Evolutionary conservation across 257 asterid genomes (phyloP).

Genomic region (Prunella vulgaris): DNA sequence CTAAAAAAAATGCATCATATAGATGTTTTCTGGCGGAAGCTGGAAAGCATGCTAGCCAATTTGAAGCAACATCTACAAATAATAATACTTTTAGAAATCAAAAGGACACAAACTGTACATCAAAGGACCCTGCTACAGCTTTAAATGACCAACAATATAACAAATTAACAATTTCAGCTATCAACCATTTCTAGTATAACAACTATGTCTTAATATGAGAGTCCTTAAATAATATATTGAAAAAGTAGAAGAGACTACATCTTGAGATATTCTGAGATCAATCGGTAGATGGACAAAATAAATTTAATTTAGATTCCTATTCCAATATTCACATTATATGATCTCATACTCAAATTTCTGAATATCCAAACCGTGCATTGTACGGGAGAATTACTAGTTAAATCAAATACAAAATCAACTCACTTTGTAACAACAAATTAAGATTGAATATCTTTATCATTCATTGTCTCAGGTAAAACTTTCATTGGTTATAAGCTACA

Average conservation of each 20-base stretch:
- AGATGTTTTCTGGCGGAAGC: slow-evolving; percentile 68
- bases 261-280: neutral
- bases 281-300: no score
- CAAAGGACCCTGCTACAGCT: neutral
- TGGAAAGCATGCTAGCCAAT: slow-evolving; percentile 89
- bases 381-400: no score
- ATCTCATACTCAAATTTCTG: no score
- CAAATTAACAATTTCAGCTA: slow-evolving; percentile 10
- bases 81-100: slow-evolving; percentile 20
- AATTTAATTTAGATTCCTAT: no score
- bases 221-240: neutral
- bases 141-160: slow-evolving; percentile 5
- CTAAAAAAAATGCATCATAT: slow-evolving; percentile 72
- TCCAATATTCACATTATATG: no score
- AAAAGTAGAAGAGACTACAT: neutral
- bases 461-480: no score
- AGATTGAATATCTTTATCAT: no score
- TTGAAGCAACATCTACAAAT: slow-evolving; percentile 64
- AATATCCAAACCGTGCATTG: no score
- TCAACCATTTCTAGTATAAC: neutral
- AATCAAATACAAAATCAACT: no score
- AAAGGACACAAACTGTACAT: neutral
- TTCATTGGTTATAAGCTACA: no score
- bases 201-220: neutral
- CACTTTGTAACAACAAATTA: no score